A percentile compares a stretch with the other conserved stretches of the same genome.
These are phyloP conservation scores for Plantago ovata DNA, from an alignment of 257 asterid species.

Conservation along the genomic window DNA sequence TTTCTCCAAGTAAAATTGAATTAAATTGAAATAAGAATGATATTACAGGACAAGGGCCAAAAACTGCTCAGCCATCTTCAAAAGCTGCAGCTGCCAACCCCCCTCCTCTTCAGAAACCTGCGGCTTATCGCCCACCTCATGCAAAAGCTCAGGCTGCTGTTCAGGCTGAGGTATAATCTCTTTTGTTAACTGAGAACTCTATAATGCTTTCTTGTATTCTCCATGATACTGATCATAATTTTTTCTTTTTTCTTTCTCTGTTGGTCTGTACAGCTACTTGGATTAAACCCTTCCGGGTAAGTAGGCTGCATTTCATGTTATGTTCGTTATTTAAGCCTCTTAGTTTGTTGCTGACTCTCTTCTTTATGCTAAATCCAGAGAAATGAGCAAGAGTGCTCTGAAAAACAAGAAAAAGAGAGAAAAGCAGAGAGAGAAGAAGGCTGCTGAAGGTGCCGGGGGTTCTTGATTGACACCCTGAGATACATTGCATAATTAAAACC, in stretches of 20 bases:
- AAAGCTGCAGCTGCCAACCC: conserved; percentile 53
- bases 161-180: conserved; percentile 74
- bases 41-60: conserved; percentile 61
- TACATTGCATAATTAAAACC: too few relatives aligned
- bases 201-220: not conserved
- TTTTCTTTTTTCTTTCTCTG: conserved; percentile 11
- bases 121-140: conserved; percentile 97
- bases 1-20: not conserved
- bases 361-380: conserved; percentile 34
- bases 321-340: not conserved
- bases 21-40: conserved; percentile 20
- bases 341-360: conserved; percentile 13
- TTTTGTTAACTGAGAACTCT: not conserved
- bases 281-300: conserved; percentile 72
- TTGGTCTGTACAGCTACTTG: conserved; percentile 55
- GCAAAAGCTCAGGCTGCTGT: conserved; percentile 85
- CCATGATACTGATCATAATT: conserved; percentile 20
- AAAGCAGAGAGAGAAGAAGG: conserved; percentile 79
- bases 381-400: conserved; percentile 78
- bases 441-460: conserved; percentile 50
- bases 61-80: conserved; percentile 43
- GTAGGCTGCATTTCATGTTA: conserved; percentile 15
- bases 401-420: conserved; percentile 89
- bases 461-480: conserved; percentile 8
- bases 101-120: conserved; percentile 63